Base-by-base conservation (phyloP, 768 basidiomycete genomes). In the Lactarius vividus region DNA sequence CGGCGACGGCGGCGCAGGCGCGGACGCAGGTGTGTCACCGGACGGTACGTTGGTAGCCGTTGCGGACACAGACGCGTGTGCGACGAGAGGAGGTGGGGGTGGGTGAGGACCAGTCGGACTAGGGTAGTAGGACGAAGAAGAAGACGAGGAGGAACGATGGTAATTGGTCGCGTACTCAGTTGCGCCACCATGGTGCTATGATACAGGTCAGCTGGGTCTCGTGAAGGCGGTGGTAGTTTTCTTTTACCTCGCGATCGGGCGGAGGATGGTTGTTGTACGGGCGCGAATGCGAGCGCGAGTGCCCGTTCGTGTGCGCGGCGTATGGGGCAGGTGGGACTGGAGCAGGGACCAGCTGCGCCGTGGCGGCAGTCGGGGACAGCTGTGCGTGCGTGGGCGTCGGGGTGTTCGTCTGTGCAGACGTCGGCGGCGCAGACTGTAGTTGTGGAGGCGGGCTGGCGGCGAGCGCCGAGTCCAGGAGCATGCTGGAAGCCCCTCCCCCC, bases 401-500 rank as follows among this genome's bases (percentile, higher is more conserved):
- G 16, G 55, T 53, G 2, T 46, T 20, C 37, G 37, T 39, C 2
- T 39, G 37, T 10, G 37, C 37, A 15, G 37, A 39, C 37, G 15
- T 39, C 37, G 15, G 37, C 37, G 37, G 15, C 15, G 37, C 40
- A 7, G 62, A 33, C 4, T 35, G 44, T 1, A 56, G 35, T 18
- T 56, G 65, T 5, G 60, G 28, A 1, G 55, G 15, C 16, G 59
- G 20, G 13, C 16, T 4, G 18, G 52, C 37, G 11, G 66, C 33
- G 59, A 68, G 63, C 15, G 63, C 69, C 26, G 69, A 60, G 57
- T 70, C 69, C n/a, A 70, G 31, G n/a, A 70, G 66, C 69, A 70
- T 70, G 33, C 69, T 69, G 44, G 18, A 3, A 7, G n/a, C n/a
- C n/a, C n/a, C n/a, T 9, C 20, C 8, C 9, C 44, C 44, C 4